Conservation (phyloP, 352 stramenopile genomes). For the Blastocystis sp. region DNA sequence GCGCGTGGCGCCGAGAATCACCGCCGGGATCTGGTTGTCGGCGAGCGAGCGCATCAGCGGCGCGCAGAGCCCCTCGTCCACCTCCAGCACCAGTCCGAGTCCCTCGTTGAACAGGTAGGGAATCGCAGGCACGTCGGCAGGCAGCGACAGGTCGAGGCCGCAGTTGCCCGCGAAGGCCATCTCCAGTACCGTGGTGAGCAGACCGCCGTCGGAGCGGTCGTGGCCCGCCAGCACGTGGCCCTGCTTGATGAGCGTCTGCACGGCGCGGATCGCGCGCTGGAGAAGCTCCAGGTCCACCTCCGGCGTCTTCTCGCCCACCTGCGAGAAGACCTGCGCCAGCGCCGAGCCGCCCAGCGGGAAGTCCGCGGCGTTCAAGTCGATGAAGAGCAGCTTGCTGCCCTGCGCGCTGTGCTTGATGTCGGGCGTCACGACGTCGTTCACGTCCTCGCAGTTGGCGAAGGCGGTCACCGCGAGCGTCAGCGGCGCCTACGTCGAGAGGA, state of each 20-base stretch:
- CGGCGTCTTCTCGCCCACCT: slow-evolving; percentile 71
- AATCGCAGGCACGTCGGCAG: slow-evolving; percentile 66
- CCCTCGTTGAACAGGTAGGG: slow-evolving; percentile 86
- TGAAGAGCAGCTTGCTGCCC: slow-evolving; percentile 78
- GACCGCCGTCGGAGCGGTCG: slow-evolving; percentile 91
- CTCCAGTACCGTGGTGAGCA: slow-evolving; percentile 84
- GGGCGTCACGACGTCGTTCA: slow-evolving; percentile 88
- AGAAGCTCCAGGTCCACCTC: slow-evolving; percentile 82
- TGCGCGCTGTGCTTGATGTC: slow-evolving; percentile 80
- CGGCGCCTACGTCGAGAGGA: slow-evolving; percentile 65
- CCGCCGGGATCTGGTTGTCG: neutral
- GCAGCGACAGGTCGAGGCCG: slow-evolving; percentile 72
- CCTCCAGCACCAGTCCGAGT: slow-evolving; percentile 88
- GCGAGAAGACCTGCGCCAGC: slow-evolving; percentile 77
- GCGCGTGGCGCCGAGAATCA: neutral
- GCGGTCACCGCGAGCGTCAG: slow-evolving; percentile 90
- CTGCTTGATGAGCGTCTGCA: slow-evolving; percentile 72
- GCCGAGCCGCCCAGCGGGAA: slow-evolving; percentile 80
- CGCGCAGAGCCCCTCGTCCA: slow-evolving; percentile 63
- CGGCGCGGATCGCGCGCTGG: slow-evolving; percentile 66
- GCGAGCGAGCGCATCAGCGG: slow-evolving; percentile 1
- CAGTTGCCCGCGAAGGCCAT: slow-evolving; percentile 98
- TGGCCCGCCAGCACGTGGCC: slow-evolving; percentile 83
- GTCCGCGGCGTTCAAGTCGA: slow-evolving; percentile 78
- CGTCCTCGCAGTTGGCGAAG: slow-evolving; percentile 88